Percentiles rank a stretch among this genome's conserved stretches.
Evolutionary conservation across 306 rosid genomes (phyloP).

Genomic region (Ammopiptanthus mongolicus): DNA sequence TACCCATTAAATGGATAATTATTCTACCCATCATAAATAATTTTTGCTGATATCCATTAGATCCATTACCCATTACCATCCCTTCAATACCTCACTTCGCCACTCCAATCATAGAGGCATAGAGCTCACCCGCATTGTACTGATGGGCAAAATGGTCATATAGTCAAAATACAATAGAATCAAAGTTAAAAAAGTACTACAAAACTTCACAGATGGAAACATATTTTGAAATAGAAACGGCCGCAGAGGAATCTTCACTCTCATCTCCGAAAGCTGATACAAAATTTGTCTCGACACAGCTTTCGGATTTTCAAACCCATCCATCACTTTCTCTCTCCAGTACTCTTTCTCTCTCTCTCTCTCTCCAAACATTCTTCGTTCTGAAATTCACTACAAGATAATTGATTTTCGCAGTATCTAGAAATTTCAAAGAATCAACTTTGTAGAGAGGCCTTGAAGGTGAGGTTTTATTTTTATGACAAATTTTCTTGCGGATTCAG

Average conservation of each 20-base stretch:
- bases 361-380: slow-evolving; percentile 2
- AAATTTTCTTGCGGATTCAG: slow-evolving; percentile 27
- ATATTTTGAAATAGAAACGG: neutral
- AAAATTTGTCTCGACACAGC: slow-evolving; percentile 60
- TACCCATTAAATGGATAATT: too few relatives aligned
- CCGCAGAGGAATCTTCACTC: slow-evolving; percentile 22
- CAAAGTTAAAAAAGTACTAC: neutral
- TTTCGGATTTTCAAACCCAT: slow-evolving; percentile 40
- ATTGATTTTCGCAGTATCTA: neutral
- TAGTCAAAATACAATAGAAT: rapidly evolving
- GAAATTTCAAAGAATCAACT: neutral
- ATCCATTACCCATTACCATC: too few relatives aligned
- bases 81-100: too few relatives aligned
- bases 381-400: neutral
- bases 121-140: neutral
- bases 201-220: neutral
- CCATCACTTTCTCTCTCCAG: slow-evolving; percentile 36
- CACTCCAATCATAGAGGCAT: too few relatives aligned
- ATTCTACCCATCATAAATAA: too few relatives aligned
- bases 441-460: slow-evolving; percentile 3
- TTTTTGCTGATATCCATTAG: too few relatives aligned
- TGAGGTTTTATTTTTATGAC: neutral
- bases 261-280: slow-evolving; percentile 32
- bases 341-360: neutral
- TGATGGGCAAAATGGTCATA: neutral